Percentiles rank a stretch among this genome's conserved stretches.
These are phyloP conservation scores for Halenospora varia DNA, from an alignment of 495 filamentous ascomycete genomes.

Conservation along the genomic window DNA sequence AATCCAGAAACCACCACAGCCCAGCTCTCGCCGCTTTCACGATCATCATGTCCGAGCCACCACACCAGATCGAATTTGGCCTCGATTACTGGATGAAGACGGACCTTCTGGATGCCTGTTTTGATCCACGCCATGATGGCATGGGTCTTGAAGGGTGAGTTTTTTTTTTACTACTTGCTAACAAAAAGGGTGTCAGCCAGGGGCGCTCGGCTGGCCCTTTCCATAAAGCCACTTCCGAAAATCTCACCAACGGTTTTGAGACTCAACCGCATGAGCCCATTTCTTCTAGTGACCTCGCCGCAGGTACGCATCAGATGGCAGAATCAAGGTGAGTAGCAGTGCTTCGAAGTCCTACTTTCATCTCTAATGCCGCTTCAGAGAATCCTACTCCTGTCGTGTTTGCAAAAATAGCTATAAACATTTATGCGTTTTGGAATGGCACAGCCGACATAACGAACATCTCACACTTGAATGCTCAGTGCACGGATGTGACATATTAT, in stretches of 20 bases:
- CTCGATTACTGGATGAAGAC: constrained; percentile 11
- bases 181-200: constrained; percentile 29
- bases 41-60: constrained; percentile 3
- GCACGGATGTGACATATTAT: too few relatives aligned
- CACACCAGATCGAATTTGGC: background rate
- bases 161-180: constrained; percentile 33
- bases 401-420: too few relatives aligned
- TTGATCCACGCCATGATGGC: background rate
- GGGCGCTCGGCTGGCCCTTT: background rate
- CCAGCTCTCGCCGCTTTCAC: constrained; percentile 9
- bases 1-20: background rate
- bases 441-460: too few relatives aligned
- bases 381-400: too few relatives aligned
- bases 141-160: constrained; percentile 9
- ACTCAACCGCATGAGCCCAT: background rate
- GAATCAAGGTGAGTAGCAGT: too few relatives aligned
- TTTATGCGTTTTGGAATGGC: too few relatives aligned
- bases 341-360: too few relatives aligned
- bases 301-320: too few relatives aligned
- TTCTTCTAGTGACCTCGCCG: too few relatives aligned
- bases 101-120: constrained; percentile 13
- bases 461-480: too few relatives aligned
- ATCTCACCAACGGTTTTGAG: background rate
- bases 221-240: background rate
- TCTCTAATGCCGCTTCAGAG: too few relatives aligned